Evolutionary conservation across 164 flowering plant species (phyloP), one percentile per base, ranked within the genome.

Genomic region (Magnolia kwangsiensis): DNA sequence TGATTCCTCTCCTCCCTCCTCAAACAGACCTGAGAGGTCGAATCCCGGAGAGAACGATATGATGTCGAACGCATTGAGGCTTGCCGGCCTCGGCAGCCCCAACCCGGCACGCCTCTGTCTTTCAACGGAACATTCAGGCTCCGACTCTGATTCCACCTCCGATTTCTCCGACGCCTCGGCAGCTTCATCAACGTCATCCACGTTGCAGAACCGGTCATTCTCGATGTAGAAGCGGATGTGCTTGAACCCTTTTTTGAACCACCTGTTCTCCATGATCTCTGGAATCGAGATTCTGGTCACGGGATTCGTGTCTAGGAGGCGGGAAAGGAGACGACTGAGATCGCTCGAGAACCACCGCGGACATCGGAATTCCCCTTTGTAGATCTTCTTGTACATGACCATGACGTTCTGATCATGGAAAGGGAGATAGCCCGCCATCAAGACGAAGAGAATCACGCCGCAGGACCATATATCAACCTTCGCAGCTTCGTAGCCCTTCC

Each of bases 1-100:
- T 2, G 90, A 61, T 10, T 88, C 93, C 7, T 86, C 95, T 2
- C 89, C 90, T 9, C 67, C 31, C 67, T 81, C 83, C 69, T 81
- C 83, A 50, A 81, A 78, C 51, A 81, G 63, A 18, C 83, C 83
- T 1, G 83, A 81, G 5, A 78, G 73, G 61, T 81, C 80, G 72
- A 81, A 81, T 16, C 83, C 83, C 8, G 49, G 78, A 0, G 83
- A 81, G 63, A 81, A 81, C 9, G 83, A 81, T 7, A 81, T 81
- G 51, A 81, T 81, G 29, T 81, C 83, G 19, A 81, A 78, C 1
- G 83, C 83, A 23, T 81, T 81, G 18, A 81, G 66, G 69, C 83
- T 78, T 3, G 83, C 80, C 20, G 83, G 83, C 50, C 83, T 67
- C 4, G 83, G 83, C 50, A 81, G 67, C 19, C 45, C 72, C 72